A percentile compares a stretch with the other conserved stretches of the same genome.
phyloP scores from a whole-genome alignment of 208 protist genomes.

The Leishmania major region DNA sequence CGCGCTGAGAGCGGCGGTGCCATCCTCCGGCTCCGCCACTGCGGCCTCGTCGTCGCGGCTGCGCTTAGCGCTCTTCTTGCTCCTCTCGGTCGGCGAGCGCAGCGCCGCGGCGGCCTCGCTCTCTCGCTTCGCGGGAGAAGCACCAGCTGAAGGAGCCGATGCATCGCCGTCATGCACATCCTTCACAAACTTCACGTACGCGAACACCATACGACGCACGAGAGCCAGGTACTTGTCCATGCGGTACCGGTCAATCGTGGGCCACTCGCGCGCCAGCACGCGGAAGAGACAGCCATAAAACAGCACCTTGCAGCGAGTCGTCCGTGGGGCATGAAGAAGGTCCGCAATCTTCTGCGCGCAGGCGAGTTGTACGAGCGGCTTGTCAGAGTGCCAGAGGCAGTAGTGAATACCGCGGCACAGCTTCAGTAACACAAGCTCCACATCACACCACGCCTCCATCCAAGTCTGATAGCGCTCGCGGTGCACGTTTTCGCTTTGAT shows the following conservation, averaged over 20 bases:
- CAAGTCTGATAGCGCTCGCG: slow-evolving; percentile 56
- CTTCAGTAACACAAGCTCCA: slow-evolving; percentile 88
- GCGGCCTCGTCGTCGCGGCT: not conserved
- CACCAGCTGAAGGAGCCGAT: not conserved
- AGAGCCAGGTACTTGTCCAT: slow-evolving; percentile 92
- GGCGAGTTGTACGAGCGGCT: slow-evolving; percentile 88
- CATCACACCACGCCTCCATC: slow-evolving; percentile 73
- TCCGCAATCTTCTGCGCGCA: slow-evolving; percentile 79
- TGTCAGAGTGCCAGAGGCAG: slow-evolving; percentile 94
- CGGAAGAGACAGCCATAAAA: slow-evolving; percentile 75
- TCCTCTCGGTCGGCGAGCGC: slow-evolving; percentile 4
- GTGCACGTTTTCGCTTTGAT: slow-evolving; percentile 35
- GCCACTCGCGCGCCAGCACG: slow-evolving; percentile 88
- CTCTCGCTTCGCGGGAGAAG: slow-evolving; percentile 25
- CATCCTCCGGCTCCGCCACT: slow-evolving; percentile 1
- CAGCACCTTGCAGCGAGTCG: slow-evolving; percentile 56
- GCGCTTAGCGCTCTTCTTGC: slow-evolving; percentile 23
- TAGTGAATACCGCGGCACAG: slow-evolving; percentile 84
- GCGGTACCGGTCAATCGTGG: slow-evolving; percentile 87
- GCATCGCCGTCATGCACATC: slow-evolving; percentile 35
- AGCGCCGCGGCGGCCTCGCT: not conserved
- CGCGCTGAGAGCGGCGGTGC: not conserved
- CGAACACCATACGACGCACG: slow-evolving; percentile 75
- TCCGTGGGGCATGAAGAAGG: slow-evolving; percentile 56
- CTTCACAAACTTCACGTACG: slow-evolving; percentile 52